phyloP scores from a whole-genome alignment of 192 early-diverging fungal genomes.

The Linnemannia zychae region DNA sequence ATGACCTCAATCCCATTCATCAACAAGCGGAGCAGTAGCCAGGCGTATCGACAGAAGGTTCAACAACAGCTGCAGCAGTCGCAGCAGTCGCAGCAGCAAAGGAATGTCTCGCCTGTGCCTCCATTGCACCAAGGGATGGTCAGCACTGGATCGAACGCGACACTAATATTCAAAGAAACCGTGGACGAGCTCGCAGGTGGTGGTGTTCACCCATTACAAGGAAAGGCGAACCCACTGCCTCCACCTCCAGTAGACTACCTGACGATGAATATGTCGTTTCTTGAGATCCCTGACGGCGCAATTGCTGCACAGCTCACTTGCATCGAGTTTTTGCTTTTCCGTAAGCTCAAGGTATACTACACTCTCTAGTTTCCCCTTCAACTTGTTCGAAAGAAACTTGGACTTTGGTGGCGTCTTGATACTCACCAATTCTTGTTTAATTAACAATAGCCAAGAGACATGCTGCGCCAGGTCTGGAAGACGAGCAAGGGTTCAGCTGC shows the following conservation, averaged over 20 bases:
- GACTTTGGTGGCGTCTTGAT: not conserved
- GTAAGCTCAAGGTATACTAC: slow-evolving; percentile 68
- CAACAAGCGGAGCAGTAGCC: slow-evolving; percentile 45
- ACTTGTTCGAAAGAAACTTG: not conserved
- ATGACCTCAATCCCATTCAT: slow-evolving; percentile 43
- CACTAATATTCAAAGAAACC: slow-evolving; percentile 22
- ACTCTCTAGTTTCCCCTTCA: too few relatives aligned
- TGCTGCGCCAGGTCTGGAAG: slow-evolving; percentile 72
- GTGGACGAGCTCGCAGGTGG: slow-evolving; percentile 17
- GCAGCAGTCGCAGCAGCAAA: not conserved
- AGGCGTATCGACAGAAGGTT: slow-evolving; percentile 31
- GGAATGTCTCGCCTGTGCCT: not conserved
- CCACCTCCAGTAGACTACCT: slow-evolving; percentile 13
- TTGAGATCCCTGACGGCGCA: slow-evolving; percentile 66
- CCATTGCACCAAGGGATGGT: not conserved
- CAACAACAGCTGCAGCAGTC: not conserved
- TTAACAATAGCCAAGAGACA: slow-evolving; percentile 65
- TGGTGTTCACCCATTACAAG: slow-evolving; percentile 4
- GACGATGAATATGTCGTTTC: slow-evolving; percentile 58
- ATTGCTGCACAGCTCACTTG: slow-evolving; percentile 78
- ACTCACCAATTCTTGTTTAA: not conserved
- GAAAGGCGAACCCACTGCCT: slow-evolving; percentile 8
- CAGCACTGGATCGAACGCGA: not conserved
- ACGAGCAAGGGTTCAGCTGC: slow-evolving; percentile 43
- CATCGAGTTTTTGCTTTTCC: slow-evolving; percentile 75